Evolutionary conservation across 345 rosid genomes (phyloP).

Genomic region (Salix udensis): DNA sequence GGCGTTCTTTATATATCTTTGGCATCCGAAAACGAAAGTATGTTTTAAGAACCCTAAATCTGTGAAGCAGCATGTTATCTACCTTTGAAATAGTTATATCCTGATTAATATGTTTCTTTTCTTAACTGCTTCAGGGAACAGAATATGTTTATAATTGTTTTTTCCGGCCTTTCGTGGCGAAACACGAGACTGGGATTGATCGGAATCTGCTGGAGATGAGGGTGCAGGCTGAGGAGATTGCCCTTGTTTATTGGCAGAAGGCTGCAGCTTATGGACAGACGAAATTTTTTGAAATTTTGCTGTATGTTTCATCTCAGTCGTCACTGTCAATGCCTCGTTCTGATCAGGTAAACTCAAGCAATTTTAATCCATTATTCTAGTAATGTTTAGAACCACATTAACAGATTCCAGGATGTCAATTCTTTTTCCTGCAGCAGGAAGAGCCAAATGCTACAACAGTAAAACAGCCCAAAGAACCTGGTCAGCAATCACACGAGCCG

Average conservation of each 20-base stretch:
- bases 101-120: neutral
- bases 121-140: constrained; percentile 13
- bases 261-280: constrained; percentile 22
- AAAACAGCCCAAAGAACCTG: neutral
- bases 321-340: constrained; percentile 29
- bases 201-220: constrained; percentile 16
- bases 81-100: neutral
- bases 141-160: constrained; percentile 20
- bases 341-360: constrained; percentile 40
- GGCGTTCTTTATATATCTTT: constrained; percentile 67
- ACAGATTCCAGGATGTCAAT: neutral
- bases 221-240: constrained; percentile 11
- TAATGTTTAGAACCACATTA: neutral
- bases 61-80: neutral
- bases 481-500: neutral
- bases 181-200: constrained; percentile 25
- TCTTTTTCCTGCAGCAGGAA: neutral
- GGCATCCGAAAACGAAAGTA: constrained; percentile 79
- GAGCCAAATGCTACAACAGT: neutral
- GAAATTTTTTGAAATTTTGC: constrained; percentile 15
- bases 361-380: neutral
- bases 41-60: neutral
- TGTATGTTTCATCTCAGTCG: constrained; percentile 17
- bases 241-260: constrained; percentile 18
- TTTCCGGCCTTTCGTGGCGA: constrained; percentile 12